Evolutionary conservation across 495 filamentous ascomycete genomes (phyloP), one percentile per base, ranked within the genome.

Genomic region (Aspergillus affinis): DNA sequence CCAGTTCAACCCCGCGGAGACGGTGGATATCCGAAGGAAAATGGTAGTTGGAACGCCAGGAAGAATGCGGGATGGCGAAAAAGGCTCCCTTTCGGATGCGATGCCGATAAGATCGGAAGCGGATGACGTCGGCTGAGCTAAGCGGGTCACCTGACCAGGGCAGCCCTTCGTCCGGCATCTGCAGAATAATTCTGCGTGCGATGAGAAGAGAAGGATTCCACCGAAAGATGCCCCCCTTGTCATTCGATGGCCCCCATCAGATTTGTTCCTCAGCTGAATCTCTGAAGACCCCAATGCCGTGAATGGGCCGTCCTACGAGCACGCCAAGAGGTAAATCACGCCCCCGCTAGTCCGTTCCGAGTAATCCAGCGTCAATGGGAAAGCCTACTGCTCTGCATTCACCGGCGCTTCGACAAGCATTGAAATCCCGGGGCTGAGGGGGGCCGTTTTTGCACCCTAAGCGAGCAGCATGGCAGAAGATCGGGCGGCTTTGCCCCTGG

Each of bases 91-190:
- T 54, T 62, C 59, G 63, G 63, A 65, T 62, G 63, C 27, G 63
- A 45, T 21, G 36, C 61, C 57, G 63, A 65, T 61, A 57, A 54
- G 63, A 65, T 65, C 63, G 63, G 63, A 65, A 54, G 63, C 41
- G 41, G 56, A 44, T 27, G 50, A 52, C 23, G 50, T 26, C 50
- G 50, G 19, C 36, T 41, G 36, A 41, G 36, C 12, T 41, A 41
- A 41, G 36, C 36, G 13, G 23, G 36, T 41, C 36, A 41, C 36
- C 36, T 41, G 36, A 41, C 36, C 12, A 15, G 36, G 36, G 36
- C 36, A 41, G 30, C 10, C 30, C 10, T 7, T 6, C 30, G 6
- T 32, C 3, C 10, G 30, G 7, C 30, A 32, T 32, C 30, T 32
- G 30, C 30, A 12, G 30, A n/a, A n/a, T n/a, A n/a, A n/a, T 12